Base-by-base conservation (phyloP, 805 yeast genomes). In the Starmerella stellata region DNA sequence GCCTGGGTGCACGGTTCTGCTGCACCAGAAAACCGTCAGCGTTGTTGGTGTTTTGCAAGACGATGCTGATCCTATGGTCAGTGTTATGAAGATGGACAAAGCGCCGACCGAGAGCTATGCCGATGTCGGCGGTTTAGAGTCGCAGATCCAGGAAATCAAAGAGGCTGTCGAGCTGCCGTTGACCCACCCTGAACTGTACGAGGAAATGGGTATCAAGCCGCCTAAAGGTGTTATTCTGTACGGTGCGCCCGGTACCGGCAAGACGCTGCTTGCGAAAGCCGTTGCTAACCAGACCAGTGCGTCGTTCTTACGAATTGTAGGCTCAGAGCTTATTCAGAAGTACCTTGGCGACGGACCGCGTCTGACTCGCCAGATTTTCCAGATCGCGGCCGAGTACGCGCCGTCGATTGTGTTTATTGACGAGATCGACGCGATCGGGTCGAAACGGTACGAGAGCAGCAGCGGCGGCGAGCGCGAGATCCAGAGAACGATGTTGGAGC, bases 181-280 rank as follows among this genome's bases (percentile, higher is more conserved):
- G 46, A 83, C 95, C 13, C 95, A 87, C 60, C 96, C 96, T 1
- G 96, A 87, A 59, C 65, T 87, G 51, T 87, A 85, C 60, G 95
- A 90, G 63, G 95, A 85, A 60, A 85, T 87, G 95, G 96, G 96
- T 52, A 87, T 87, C 53, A 83, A 85, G 55, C 96, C 95, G 11
- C 96, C 96, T 38, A 87, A 87, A 63, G 96, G 96, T 63, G 96
- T 87, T 38, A 85, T 87, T 51, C 66, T 87, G 42, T 87, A 87
- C 56, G 96, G 96, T 54, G 92, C 95, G 0, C 96, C 96, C 27
- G 96, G 96, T 60, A 87, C 96, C 3, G 96, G 96, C 52, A 87
- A 87, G 59, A 87, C 96, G 1, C 64, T 87, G 42, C 67, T 87
- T 50, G 96, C 96, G 13, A 87, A 85, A 59, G 98, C 98, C 0